phyloP scores from a whole-genome alignment of 371 early-diverging fungal genomes.

The Catenaria anguillulae region DNA sequence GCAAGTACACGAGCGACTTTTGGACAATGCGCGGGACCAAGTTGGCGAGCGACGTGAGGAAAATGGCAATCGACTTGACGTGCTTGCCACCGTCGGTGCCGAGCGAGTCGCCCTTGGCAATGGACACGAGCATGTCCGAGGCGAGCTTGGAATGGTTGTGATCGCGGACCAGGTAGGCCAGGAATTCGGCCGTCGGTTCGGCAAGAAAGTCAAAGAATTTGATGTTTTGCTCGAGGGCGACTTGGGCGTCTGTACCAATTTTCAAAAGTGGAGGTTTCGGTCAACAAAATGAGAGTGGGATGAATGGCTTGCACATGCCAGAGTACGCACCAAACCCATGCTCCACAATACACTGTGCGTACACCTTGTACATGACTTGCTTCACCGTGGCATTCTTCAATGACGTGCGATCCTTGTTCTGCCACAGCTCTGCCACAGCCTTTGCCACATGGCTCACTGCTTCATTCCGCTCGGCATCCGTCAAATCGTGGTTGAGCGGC shows the following conservation, averaged over 20 bases:
- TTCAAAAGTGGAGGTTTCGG: background rate
- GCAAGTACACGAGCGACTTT: slow-evolving; percentile 69
- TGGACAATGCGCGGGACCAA: slow-evolving; percentile 58
- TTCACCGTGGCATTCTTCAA: background rate
- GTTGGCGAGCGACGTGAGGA: slow-evolving; percentile 68
- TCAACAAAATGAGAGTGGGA: background rate
- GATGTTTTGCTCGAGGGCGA: slow-evolving; percentile 69
- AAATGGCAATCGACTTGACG: slow-evolving; percentile 65
- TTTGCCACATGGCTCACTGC: background rate
- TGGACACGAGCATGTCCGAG: slow-evolving; percentile 62
- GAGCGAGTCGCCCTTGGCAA: slow-evolving; percentile 16
- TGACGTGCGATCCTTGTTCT: slow-evolving; percentile 2
- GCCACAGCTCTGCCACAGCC: background rate
- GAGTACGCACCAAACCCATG: background rate
- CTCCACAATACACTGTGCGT: background rate
- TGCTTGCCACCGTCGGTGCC: slow-evolving; percentile 45
- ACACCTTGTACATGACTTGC: background rate
- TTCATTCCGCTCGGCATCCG: background rate
- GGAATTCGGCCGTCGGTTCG: slow-evolving; percentile 77
- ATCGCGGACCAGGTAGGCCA: slow-evolving; percentile 44
- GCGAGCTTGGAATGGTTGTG: slow-evolving; percentile 53
- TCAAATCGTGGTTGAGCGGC: background rate
- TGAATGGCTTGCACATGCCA: background rate
- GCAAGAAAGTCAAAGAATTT: slow-evolving; percentile 84
- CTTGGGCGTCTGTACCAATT: slow-evolving; percentile 41